phyloP scores from a whole-genome alignment of 768 basidiomycete species.

The Sporobolomyces phaffii region DNA sequence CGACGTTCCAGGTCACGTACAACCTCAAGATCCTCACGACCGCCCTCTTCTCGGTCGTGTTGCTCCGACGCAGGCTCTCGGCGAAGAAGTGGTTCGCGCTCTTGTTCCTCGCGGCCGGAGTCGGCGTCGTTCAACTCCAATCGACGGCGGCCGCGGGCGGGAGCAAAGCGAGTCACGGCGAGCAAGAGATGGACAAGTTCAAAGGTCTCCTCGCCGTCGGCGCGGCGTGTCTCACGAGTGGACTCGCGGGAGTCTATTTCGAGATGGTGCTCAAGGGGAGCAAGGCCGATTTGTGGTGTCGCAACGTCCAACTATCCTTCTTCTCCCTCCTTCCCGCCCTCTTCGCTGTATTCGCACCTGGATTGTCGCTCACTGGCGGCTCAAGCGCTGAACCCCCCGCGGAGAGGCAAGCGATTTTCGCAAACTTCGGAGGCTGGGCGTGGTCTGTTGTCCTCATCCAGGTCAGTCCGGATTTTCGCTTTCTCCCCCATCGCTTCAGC shows the following conservation, averaged over 20 bases:
- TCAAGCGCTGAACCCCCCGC: neutral
- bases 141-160: slow-evolving; percentile 46
- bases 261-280: slow-evolving; percentile 94
- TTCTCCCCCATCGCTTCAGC: neutral
- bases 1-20: slow-evolving; percentile 96
- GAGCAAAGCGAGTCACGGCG: slow-evolving; percentile 15
- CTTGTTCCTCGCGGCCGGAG: slow-evolving; percentile 47
- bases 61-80: slow-evolving; percentile 60
- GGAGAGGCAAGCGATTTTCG: slow-evolving; percentile 56
- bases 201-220: slow-evolving; percentile 86
- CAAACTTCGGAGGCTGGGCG: slow-evolving; percentile 82
- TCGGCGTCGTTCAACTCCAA: slow-evolving; percentile 68
- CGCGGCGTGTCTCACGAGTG: slow-evolving; percentile 88
- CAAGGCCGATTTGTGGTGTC: slow-evolving; percentile 84
- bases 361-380: slow-evolving; percentile 14
- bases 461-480: neutral
- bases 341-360: slow-evolving; percentile 52
- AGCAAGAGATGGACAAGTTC: slow-evolving; percentile 67
- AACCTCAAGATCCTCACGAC: slow-evolving; percentile 71
- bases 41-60: slow-evolving; percentile 80
- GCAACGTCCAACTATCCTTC: slow-evolving; percentile 89
- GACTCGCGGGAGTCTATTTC: slow-evolving; percentile 94
- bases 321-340: slow-evolving; percentile 88
- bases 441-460: slow-evolving; percentile 74
- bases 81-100: slow-evolving; percentile 71